These are phyloP conservation scores for Pseudognaphalium luteoalbum DNA, from an alignment of 129 eudicot genomes.

Conservation along the genomic window DNA sequence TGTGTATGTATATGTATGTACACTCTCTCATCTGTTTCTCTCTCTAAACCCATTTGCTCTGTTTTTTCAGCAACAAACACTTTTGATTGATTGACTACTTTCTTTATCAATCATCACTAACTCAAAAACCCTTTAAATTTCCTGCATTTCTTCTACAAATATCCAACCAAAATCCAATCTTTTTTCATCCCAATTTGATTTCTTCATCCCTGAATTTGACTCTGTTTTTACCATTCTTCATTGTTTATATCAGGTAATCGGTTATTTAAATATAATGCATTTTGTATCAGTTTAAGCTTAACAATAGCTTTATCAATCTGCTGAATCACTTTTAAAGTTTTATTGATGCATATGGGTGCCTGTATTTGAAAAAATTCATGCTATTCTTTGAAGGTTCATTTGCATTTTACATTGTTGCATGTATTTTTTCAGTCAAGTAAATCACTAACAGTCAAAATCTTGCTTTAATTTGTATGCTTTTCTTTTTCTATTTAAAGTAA, in stretches of 20 bases:
- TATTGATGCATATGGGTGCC: slow-evolving; percentile 3
- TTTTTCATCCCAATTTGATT: too few species aligned
- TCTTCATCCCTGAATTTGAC: too few species aligned
- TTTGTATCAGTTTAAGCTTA: slow-evolving; percentile 13
- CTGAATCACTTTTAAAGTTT: not conserved
- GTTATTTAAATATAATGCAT: not conserved
- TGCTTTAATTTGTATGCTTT: not conserved
- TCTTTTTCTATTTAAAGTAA: not conserved
- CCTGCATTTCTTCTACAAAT: not conserved
- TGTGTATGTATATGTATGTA: too few species aligned
- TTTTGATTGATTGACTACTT: too few species aligned
- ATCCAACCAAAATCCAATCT: not conserved
- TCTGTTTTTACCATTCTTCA: too few species aligned
- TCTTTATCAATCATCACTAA: slow-evolving; percentile 13
- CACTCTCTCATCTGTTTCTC: not conserved
- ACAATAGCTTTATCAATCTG: not conserved
- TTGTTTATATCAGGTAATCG: slow-evolving; percentile 25
- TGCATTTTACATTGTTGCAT: slow-evolving; percentile 8
- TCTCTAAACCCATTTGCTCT: slow-evolving; percentile 15
- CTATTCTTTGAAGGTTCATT: not conserved
- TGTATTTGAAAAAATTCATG: not conserved
- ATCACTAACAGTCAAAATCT: not conserved
- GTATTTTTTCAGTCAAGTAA: not conserved
- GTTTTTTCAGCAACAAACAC: too few species aligned
- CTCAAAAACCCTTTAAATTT: not conserved